Evolutionary conservation across 2,329 filamentous ascomycete species (phyloP), one percentile per base, ranked within the genome.

Genomic region (Fusarium subglutinans): DNA sequence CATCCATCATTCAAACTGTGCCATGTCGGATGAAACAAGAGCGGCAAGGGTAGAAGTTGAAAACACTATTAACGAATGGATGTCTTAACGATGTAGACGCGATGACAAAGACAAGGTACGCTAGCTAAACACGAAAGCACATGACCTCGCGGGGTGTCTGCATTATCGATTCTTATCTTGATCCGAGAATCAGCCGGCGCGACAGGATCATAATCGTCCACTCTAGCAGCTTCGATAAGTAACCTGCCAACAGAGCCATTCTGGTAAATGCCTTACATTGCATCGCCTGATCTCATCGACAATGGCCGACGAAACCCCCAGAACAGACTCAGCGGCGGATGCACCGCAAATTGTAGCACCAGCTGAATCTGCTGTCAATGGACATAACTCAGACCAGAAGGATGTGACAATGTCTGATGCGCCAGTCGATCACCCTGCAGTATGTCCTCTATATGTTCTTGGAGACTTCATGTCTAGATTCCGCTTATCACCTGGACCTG

Each of bases 391-490:
- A 44, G 78, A 78, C 38, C 77, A 77, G 33, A 83, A 80, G 69
- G 86, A 87, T 68, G 72, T 85, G 41, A 71, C 82, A 5, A 87
- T 87, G 86, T 79, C 81, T 15, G 86, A 87, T 75, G 83, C 79
- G 40, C 80, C 81, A 47, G 71, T 75, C 33, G 85, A 87, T 33
- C 83, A 84, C 58, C 80, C 82, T 71, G 80, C 81, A 37, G 84
- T 86, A 81, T 60, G 62, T 69, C 28, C 28, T 61, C 22, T 35
- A 14, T 4, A 43, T 57, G 15, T 26, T 24, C n/a, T 12, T n/a
- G 10, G 13, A 24, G 14, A 22, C 8, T 10, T 24, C 5, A 10
- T 33, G 9, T 14, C 35, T 24, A 37, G 22, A 10, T n/a, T 8
- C 35, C 18, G 22, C 37, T 28, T 15, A 35, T 50, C 40, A 38